A percentile compares a stretch with the other conserved stretches of the same genome.
These are phyloP conservation scores for Solanum pennellii DNA, from an alignment of 257 asterid genomes.

Conservation along the genomic window DNA sequence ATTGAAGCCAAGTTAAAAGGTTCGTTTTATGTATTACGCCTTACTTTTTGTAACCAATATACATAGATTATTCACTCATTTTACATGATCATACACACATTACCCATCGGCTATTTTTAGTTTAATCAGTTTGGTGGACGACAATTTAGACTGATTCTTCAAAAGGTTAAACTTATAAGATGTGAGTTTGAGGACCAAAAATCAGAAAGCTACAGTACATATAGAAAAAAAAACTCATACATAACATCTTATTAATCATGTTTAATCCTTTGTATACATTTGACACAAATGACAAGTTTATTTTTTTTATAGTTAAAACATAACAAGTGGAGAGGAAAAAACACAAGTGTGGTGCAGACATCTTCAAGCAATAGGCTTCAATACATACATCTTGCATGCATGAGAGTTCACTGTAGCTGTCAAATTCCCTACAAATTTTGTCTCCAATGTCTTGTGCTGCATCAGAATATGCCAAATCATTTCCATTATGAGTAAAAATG, in stretches of 20 bases:
- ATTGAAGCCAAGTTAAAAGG: neutral
- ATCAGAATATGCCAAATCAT: neutral
- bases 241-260: neutral
- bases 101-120: neutral
- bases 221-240: neutral
- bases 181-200: neutral
- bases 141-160: neutral
- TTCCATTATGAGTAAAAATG: neutral
- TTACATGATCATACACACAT: neutral
- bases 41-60: neutral
- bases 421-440: conserved; percentile 45
- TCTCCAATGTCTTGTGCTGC: conserved; percentile 67
- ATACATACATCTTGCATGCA: conserved; percentile 70
- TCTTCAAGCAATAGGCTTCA: conserved; percentile 38
- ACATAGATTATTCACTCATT: neutral
- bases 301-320: neutral
- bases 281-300: neutral
- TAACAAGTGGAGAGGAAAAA: neutral
- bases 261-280: neutral
- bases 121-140: neutral
- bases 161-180: neutral
- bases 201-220: neutral
- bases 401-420: conserved; percentile 59
- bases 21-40: neutral
- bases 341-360: neutral